Conservation (phyloP, 1,139 yeast genomes). For the Lodderomyces pseudojiufengensis region DNA sequence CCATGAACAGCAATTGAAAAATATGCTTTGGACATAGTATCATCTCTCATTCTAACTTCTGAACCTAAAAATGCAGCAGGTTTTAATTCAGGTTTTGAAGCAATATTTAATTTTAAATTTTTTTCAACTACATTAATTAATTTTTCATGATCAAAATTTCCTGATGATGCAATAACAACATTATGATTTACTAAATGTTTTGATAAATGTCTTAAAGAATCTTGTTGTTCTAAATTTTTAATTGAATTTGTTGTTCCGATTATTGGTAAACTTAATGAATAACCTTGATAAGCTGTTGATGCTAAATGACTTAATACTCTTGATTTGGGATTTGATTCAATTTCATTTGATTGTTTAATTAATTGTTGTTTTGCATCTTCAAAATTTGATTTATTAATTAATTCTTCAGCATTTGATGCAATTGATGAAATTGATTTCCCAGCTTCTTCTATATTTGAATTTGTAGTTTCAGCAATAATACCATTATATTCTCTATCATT, state of each 20-base stretch:
- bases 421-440: slow-evolving; percentile 36
- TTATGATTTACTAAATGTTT: slow-evolving; percentile 60
- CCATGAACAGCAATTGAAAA: slow-evolving; percentile 71
- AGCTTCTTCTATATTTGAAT: slow-evolving; percentile 41
- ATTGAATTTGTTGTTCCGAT: slow-evolving; percentile 68
- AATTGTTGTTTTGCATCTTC: slow-evolving; percentile 35
- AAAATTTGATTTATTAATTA: slow-evolving; percentile 33
- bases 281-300: slow-evolving; percentile 81
- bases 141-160: slow-evolving; percentile 66
- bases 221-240: slow-evolving; percentile 53
- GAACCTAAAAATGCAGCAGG: slow-evolving; percentile 74
- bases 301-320: slow-evolving; percentile 70
- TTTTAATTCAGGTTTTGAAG: slow-evolving; percentile 51
- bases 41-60: slow-evolving; percentile 84
- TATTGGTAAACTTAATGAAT: slow-evolving; percentile 71
- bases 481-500: slow-evolving; percentile 55
- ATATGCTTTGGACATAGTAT: slow-evolving; percentile 77
- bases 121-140: slow-evolving; percentile 62
- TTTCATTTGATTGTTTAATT: slow-evolving; percentile 35
- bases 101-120: slow-evolving; percentile 45
- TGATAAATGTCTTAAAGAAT: slow-evolving; percentile 53
- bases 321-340: slow-evolving; percentile 44
- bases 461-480: slow-evolving; percentile 48
- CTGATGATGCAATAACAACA: slow-evolving; percentile 68
- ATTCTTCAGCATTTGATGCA: slow-evolving; percentile 32